A percentile compares a stretch with the other conserved stretches of the same genome.
Evolutionary conservation across 148 eudicot genomes (phyloP).

Genomic region (Fagopyrum tataricum): DNA sequence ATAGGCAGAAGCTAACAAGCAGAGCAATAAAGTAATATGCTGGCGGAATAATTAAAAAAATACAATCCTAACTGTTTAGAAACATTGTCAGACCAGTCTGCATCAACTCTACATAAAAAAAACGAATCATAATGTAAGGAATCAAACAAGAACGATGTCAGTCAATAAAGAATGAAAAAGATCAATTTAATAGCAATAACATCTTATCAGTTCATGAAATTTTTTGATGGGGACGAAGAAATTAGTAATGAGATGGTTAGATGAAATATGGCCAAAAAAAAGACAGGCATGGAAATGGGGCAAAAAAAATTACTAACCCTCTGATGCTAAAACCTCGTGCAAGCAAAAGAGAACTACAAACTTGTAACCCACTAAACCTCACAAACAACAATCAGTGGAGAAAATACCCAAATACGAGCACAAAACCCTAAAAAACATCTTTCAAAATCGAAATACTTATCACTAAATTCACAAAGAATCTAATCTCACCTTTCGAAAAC

Average conservation of each 20-base stretch:
- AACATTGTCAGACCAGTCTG: background rate
- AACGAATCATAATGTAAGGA: background rate
- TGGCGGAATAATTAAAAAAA: background rate
- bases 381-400: background rate
- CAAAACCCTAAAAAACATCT: background rate
- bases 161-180: background rate
- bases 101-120: background rate
- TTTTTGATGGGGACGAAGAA: background rate
- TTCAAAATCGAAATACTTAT: background rate
- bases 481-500: background rate
- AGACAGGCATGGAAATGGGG: background rate
- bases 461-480: background rate
- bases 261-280: background rate
- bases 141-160: background rate
- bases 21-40: background rate
- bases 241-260: background rate
- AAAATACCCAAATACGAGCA: background rate
- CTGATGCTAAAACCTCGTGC: background rate
- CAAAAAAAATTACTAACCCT: background rate
- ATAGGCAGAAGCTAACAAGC: background rate
- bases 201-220: background rate
- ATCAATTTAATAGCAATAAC: background rate
- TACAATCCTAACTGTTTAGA: background rate
- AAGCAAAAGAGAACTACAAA: background rate
- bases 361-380: background rate